Base-by-base conservation (phyloP, 176 grass and related monocot species). In the Aegilops umbellulata region DNA sequence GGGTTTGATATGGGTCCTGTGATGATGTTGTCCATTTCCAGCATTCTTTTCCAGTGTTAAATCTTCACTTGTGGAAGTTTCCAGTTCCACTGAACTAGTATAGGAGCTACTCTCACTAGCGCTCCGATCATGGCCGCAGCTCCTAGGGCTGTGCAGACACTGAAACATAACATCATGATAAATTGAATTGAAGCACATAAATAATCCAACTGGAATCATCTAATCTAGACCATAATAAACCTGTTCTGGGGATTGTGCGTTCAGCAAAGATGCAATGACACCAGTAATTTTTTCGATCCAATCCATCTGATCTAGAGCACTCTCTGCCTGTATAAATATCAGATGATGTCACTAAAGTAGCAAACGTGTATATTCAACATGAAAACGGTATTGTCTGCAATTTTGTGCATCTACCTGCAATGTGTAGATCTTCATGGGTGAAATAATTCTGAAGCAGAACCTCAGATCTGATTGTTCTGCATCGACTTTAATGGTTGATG, bases 241-340 rank as follows among this genome's bases (percentile, higher is more conserved):
- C 92, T 93, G 94, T 85, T 95, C 90, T 86, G 94, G 94, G 38
- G 90, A 94, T 60, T 94, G 90, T 42, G 97, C 92, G 63, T 32
- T 99, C 53, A 99, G 88, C 57, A 99, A 87, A 81, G 97, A 94
- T 31, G 97, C 94, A 88, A 96, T 99, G 74, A 95, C 97, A 81
- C 92, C 94, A 85, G 97, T 99, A 80, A 99, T 99, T 86, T 99
- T 99, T 87, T 99, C 94, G 73, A 96, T 94, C 97, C 97, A 99
- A 76, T 99, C 94, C 94, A 96, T 96, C 75, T 95, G 93, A 88
- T 99, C 97, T 76, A 88, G 60, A 81, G 92, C 87, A 89, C 94
- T 99, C 86, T 99, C 97, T 77, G 95, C 95, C 95, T 98, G 77
- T 57, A 86, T 82, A 74, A 88, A 88, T 49, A 87, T 22, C 76